These are phyloP conservation scores for Ophiognomonia clavigignenti-juglandacearum DNA, from an alignment of 2,329 filamentous ascomycete species.

Conservation along the genomic window DNA sequence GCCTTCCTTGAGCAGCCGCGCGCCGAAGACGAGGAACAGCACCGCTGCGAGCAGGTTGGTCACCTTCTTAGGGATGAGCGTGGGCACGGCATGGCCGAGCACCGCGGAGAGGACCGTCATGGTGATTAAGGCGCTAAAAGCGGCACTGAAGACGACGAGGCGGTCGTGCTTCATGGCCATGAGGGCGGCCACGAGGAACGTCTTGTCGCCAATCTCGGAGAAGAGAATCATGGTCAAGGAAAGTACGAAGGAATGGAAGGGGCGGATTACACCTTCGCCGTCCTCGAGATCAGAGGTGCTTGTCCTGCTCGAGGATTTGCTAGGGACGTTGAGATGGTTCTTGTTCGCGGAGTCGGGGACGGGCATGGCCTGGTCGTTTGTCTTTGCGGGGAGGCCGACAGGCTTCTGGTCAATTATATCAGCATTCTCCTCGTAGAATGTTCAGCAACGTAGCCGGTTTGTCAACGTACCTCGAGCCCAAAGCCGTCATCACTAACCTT, in stretches of 20 bases:
- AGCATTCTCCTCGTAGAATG: conserved; percentile 4
- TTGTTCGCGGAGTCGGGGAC: conserved; percentile 62
- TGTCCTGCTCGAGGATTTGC: conserved; percentile 21
- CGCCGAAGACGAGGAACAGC: conserved; percentile 86
- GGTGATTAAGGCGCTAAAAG: conserved; percentile 82
- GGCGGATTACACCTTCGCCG: conserved; percentile 62
- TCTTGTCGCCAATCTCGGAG: conserved; percentile 97
- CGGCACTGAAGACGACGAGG: conserved; percentile 87
- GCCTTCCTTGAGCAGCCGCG: conserved; percentile 78
- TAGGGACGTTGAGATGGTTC: conserved; percentile 51
- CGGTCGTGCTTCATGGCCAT: conserved; percentile 99
- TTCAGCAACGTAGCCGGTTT: not conserved
- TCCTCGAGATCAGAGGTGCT: conserved; percentile 36
- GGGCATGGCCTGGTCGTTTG: conserved; percentile 68
- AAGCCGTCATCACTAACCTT: conserved; percentile 34
- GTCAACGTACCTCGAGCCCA: conserved; percentile 52
- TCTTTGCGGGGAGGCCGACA: conserved; percentile 70
- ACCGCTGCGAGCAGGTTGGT: conserved; percentile 82
- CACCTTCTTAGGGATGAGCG: conserved; percentile 82
- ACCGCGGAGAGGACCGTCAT: conserved; percentile 96
- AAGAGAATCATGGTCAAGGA: conserved; percentile 97
- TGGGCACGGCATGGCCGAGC: conserved; percentile 86
- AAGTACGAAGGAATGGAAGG: conserved; percentile 82
- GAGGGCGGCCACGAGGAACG: conserved; percentile 90
- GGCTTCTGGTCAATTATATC: conserved; percentile 61